These are phyloP conservation scores for Rhizopogon hawkerae DNA, from an alignment of 1,284 basidiomycete species.

Conservation along the genomic window DNA sequence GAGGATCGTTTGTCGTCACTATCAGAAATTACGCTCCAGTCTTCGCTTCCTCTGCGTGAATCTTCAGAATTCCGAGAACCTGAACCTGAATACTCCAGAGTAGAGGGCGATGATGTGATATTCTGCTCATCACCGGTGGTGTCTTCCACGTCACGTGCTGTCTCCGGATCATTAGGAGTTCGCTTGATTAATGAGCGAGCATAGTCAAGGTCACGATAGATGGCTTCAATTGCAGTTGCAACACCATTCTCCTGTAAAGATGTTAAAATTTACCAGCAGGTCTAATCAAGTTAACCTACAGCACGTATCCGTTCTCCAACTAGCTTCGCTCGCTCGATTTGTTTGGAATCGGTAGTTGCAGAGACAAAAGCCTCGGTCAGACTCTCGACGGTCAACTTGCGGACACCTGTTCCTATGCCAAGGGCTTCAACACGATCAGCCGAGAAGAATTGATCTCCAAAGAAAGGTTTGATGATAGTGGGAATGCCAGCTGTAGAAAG, in stretches of 20 bases:
- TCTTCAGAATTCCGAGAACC: slow-evolving; percentile 48
- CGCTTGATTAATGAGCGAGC: slow-evolving; percentile 75
- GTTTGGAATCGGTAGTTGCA: slow-evolving; percentile 83
- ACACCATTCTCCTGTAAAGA: slow-evolving; percentile 76
- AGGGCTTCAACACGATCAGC: slow-evolving; percentile 90
- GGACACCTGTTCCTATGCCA: slow-evolving; percentile 79
- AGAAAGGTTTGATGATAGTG: slow-evolving; percentile 95
- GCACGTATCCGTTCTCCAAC: slow-evolving; percentile 80
- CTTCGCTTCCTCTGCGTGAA: slow-evolving; percentile 55
- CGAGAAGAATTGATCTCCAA: slow-evolving; percentile 98
- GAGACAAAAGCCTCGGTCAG: slow-evolving; percentile 69
- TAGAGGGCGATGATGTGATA: slow-evolving; percentile 23
- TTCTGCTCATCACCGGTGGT: slow-evolving; percentile 34
- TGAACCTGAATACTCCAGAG: slow-evolving; percentile 27
- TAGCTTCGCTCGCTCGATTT: slow-evolving; percentile 75
- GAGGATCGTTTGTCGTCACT: slow-evolving; percentile 52
- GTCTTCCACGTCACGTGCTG: slow-evolving; percentile 32
- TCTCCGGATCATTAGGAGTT: slow-evolving; percentile 18
- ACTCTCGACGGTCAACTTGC: slow-evolving; percentile 73
- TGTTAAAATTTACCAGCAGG: slow-evolving; percentile 8
- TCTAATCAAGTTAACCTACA: slow-evolving; percentile 36
- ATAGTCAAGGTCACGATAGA: slow-evolving; percentile 89
- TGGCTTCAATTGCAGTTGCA: slow-evolving; percentile 78
- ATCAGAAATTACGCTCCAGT: slow-evolving; percentile 79
- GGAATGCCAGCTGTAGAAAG: slow-evolving; percentile 71